phyloP scores from a whole-genome alignment of 164 flowering plant genomes.

The Vitis rupestris region DNA sequence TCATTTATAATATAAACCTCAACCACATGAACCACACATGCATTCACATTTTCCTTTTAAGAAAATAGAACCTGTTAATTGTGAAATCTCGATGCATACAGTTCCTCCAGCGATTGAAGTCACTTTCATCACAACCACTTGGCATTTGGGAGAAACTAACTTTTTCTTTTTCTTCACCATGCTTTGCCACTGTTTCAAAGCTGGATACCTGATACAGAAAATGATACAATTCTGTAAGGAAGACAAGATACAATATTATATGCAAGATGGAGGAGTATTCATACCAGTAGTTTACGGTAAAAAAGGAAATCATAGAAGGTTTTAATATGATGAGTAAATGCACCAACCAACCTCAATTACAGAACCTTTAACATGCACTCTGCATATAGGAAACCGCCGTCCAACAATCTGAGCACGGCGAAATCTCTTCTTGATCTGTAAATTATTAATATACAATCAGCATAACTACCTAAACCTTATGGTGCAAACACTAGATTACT shows the following conservation, averaged over 20 bases:
- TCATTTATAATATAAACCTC: too few relatives aligned
- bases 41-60: neutral
- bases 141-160: slow-evolving; percentile 30
- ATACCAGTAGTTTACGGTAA: neutral
- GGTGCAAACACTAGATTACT: neutral
- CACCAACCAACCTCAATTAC: slow-evolving; percentile 59
- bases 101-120: slow-evolving; percentile 62
- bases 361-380: slow-evolving; percentile 46
- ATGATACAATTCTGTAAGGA: neutral
- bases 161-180: slow-evolving; percentile 28
- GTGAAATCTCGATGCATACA: slow-evolving; percentile 83
- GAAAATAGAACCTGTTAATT: slow-evolving; percentile 59
- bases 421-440: slow-evolving; percentile 55
- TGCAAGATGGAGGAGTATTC: neutral
- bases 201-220: slow-evolving; percentile 66
- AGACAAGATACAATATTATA: neutral
- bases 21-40: too few relatives aligned
- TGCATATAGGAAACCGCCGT: slow-evolving; percentile 76
- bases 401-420: slow-evolving; percentile 55
- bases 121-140: slow-evolving; percentile 38
- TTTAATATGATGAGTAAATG: neutral
- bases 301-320: neutral
- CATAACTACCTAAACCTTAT: neutral
- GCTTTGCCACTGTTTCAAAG: slow-evolving; percentile 54
- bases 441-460: neutral